These are phyloP conservation scores for Lantana camara DNA, from an alignment of 257 asterid species.

Conservation along the genomic window DNA sequence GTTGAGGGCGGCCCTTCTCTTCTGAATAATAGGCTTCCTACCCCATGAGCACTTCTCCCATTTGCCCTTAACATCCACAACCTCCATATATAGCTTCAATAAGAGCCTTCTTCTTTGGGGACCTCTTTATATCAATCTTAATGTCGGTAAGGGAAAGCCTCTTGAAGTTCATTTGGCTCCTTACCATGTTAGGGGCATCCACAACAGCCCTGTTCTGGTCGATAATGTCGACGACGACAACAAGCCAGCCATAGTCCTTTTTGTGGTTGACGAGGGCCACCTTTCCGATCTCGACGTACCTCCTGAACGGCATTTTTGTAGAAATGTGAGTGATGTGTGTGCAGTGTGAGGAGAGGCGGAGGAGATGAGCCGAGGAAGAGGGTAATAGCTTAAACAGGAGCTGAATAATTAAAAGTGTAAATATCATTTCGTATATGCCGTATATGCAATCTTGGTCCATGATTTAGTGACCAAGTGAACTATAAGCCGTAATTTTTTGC, in stretches of 20 bases:
- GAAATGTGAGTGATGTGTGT: constrained; percentile 20
- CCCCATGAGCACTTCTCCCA: constrained; percentile 72
- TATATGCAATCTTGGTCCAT: neutral
- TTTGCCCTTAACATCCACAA: constrained; percentile 56
- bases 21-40: constrained; percentile 60
- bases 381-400: neutral
- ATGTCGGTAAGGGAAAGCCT: constrained; percentile 61
- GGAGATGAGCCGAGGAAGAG: neutral
- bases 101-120: constrained; percentile 57
- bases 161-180: constrained; percentile 67
- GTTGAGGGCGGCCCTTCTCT: constrained; percentile 54
- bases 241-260: constrained; percentile 69
- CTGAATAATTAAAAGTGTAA: too few relatives aligned
- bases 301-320: constrained; percentile 71
- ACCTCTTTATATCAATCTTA: constrained; percentile 55
- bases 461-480: neutral
- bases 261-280: constrained; percentile 79
- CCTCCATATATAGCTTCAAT: constrained; percentile 64
- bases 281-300: constrained; percentile 81
- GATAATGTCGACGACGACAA: constrained; percentile 70
- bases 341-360: constrained; percentile 35
- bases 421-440: too few relatives aligned
- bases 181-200: constrained; percentile 58
- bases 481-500: too few relatives aligned
- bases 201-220: constrained; percentile 69